These are phyloP conservation scores for Rhododendron simsii DNA, from an alignment of 148 eudicot genomes.

Conservation along the genomic window DNA sequence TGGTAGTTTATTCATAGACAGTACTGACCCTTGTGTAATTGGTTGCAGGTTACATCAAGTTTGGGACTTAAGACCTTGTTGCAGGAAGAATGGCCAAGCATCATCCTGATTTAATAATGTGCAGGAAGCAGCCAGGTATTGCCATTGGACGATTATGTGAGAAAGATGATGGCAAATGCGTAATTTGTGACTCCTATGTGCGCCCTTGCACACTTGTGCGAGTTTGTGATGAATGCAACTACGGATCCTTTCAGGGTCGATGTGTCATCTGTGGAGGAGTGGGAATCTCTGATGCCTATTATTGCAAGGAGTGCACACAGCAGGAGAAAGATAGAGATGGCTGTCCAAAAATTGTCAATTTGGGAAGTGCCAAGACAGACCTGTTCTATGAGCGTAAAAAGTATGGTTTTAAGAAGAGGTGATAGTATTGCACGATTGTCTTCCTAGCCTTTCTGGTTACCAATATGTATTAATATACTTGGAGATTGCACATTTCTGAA, in stretches of 20 bases:
- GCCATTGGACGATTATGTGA: slow-evolving; percentile 68
- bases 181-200: slow-evolving; percentile 67
- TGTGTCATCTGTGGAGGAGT: slow-evolving; percentile 76
- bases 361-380: slow-evolving; percentile 72
- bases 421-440: neutral
- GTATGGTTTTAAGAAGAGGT: slow-evolving; percentile 66
- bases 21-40: neutral
- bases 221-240: slow-evolving; percentile 63
- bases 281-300: slow-evolving; percentile 77
- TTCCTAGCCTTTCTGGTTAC: neutral
- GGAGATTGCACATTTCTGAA: neutral
- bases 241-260: slow-evolving; percentile 63
- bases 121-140: slow-evolving; percentile 69
- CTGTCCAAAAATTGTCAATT: slow-evolving; percentile 69
- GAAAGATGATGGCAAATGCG: slow-evolving; percentile 60
- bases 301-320: slow-evolving; percentile 77
- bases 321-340: slow-evolving; percentile 83
- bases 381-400: slow-evolving; percentile 65
- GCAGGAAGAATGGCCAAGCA: slow-evolving; percentile 57
- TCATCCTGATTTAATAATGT: slow-evolving; percentile 66
- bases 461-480: neutral
- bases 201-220: slow-evolving; percentile 65
- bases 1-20: neutral
- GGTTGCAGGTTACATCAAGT: slow-evolving; percentile 2
- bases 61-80: slow-evolving; percentile 11